A percentile compares a stretch with the other conserved stretches of the same genome.
These are phyloP conservation scores for Beauveria varroae DNA, from an alignment of 2,329 filamentous ascomycete species.

Conservation along the genomic window DNA sequence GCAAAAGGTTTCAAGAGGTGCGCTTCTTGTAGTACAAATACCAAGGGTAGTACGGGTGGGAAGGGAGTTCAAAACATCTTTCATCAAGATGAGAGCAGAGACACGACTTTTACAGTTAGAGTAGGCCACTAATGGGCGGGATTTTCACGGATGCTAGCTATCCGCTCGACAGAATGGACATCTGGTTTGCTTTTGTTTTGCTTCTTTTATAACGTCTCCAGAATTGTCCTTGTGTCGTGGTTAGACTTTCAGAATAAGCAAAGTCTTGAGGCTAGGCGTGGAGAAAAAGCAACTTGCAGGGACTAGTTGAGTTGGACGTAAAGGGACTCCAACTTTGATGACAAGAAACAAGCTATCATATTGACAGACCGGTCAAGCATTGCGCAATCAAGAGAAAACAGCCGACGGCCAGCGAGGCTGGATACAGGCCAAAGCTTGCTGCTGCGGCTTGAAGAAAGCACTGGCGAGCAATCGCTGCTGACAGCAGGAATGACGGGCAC, in stretches of 20 bases:
- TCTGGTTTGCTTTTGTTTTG: background rate
- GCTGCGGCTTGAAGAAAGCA: background rate
- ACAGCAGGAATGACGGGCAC: background rate
- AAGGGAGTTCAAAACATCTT: conserved; percentile 10
- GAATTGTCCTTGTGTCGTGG: background rate
- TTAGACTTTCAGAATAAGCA: conserved; percentile 9
- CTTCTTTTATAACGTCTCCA: background rate
- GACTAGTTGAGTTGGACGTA: background rate
- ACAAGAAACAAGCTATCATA: background rate
- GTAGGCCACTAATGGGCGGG: background rate
- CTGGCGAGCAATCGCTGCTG: background rate
- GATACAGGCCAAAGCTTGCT: background rate
- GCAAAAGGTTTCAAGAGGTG: background rate
- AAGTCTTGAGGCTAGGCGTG: background rate
- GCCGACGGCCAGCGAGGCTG: background rate
- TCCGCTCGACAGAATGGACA: background rate
- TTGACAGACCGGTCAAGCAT: background rate
- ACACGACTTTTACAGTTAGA: conserved; percentile 4
- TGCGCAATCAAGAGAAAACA: background rate
- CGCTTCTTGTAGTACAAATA: background rate
- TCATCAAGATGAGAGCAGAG: conserved; percentile 2
- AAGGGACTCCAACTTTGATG: background rate
- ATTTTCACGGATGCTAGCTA: background rate
- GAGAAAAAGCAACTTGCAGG: conserved; percentile 5
- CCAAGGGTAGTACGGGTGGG: background rate